These are phyloP conservation scores for Pythium brachiatum DNA, from an alignment of 352 stramenopile species.

Conservation along the genomic window DNA sequence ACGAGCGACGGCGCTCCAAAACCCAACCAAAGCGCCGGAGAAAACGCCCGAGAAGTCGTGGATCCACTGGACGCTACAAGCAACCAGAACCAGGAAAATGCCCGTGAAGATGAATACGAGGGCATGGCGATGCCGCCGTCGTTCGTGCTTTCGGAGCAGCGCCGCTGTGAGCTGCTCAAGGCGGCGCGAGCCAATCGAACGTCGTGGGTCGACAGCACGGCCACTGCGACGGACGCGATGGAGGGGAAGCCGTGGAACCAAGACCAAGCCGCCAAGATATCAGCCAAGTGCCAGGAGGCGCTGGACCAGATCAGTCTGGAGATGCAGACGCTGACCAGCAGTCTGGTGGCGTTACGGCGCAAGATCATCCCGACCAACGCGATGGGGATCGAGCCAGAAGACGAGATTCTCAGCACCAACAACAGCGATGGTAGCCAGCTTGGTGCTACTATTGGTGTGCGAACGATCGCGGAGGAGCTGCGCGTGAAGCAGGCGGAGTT, in stretches of 20 bases:
- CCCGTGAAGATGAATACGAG: conserved; percentile 6
- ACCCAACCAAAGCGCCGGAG: conserved; percentile 14
- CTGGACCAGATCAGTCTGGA: conserved; percentile 33
- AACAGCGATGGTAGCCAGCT: conserved; percentile 4
- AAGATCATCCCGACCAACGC: conserved; percentile 31
- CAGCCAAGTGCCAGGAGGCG: conserved; percentile 39
- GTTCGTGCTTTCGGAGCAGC: conserved; percentile 65
- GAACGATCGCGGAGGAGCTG: conserved; percentile 51
- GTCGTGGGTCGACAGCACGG: conserved; percentile 67
- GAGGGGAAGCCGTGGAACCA: not conserved
- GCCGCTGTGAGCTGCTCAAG: conserved; percentile 66
- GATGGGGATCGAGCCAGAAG: not conserved
- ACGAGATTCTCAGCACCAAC: conserved; percentile 20
- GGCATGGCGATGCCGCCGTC: conserved; percentile 13
- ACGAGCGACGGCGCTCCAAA: not conserved
- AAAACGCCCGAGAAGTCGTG: conserved; percentile 12
- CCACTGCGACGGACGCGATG: not conserved
- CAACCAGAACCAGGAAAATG: not conserved
- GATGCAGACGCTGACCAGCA: conserved; percentile 12
- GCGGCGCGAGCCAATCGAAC: conserved; percentile 65
- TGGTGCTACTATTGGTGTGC: not conserved
- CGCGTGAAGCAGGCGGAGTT: conserved; percentile 34
- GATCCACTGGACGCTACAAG: not conserved
- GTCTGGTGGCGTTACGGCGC: conserved; percentile 17
- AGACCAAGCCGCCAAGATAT: conserved; percentile 9